Evolutionary conservation across 148 eudicot genomes (phyloP).

Genomic region (Fagopyrum esculentum): DNA sequence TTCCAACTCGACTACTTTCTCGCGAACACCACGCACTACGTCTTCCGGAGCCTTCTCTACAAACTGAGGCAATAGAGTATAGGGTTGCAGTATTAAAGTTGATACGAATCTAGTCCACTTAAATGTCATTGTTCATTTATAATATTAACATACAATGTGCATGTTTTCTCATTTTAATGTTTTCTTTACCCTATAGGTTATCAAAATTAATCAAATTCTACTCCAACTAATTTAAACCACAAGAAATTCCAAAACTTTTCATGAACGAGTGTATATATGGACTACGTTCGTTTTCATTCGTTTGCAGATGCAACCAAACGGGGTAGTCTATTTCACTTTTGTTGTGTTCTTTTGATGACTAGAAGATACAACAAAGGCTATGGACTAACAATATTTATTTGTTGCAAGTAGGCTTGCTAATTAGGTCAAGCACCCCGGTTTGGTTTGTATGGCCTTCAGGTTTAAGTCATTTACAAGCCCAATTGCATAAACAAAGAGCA

Average conservation of each 20-base stretch:
- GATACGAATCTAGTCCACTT: too few relatives aligned
- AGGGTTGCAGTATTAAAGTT: not conserved
- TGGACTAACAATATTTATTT: not conserved
- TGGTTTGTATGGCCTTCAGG: not conserved
- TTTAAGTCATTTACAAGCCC: not conserved
- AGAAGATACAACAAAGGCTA: not conserved
- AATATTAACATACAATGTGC: too few relatives aligned
- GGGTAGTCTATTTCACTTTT: not conserved
- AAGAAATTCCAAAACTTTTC: too few relatives aligned
- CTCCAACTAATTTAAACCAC: too few relatives aligned
- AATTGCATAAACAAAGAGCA: too few relatives aligned
- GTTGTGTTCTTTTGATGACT: not conserved
- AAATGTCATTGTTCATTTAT: too few relatives aligned
- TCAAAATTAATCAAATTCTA: too few relatives aligned
- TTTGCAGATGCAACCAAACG: not conserved
- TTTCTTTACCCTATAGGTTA: too few relatives aligned
- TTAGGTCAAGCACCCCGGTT: not conserved
- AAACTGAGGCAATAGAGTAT: constrained; percentile 40
- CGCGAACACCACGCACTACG: constrained; percentile 59
- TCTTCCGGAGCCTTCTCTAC: constrained; percentile 89
- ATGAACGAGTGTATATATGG: too few relatives aligned
- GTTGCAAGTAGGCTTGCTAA: not conserved
- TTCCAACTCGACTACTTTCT: constrained; percentile 77
- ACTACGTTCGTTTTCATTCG: too few relatives aligned
- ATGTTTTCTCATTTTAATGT: too few relatives aligned